Base-by-base conservation (phyloP, 2,329 filamentous ascomycete species). In the Colletotrichum spinosum region DNA sequence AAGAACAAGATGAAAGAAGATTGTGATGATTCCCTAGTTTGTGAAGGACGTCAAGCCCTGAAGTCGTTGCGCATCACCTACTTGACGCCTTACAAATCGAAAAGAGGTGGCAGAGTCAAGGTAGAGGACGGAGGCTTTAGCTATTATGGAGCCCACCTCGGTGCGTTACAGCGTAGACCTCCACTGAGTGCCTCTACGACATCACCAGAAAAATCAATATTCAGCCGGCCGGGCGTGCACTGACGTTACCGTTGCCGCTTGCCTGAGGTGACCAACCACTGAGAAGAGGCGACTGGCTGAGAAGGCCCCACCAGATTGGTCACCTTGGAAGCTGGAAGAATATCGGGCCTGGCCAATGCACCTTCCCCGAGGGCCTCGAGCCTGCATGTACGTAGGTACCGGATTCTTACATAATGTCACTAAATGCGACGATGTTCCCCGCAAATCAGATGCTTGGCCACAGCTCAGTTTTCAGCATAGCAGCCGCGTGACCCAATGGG, bases 51-150 rank as follows among this genome's bases (percentile, higher is more conserved):
- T 25, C 25, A 39, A 54, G 61, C 55, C 57, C 62, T 65, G 39
- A 52, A 55, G 11, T 13, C 45, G 35, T 17, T 61, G 57, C 62
- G 51, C 62, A 65, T 65, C 57, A 51, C 62, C 62, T 65, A 25
- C 62, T 57, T 55, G 50, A 61, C 53, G 63, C 59, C 63, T 66
- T 66, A 63, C 58, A 66, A 63, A 66, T 66, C 56, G 52, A 66
- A 45, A 53, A 25, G 25, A 25, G 25, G 48, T 60, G 48, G 49
- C 48, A 62, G 48, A 62, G 62, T 38, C 54, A 58, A 50, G 37
- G 38, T 61, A 60, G 34, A 33, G 4, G 25, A 25, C 25, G 25
- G 25, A 25, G 49, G 60, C 55, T 65, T 39, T 41, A 55, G 46
- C 46, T 66, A 66, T 49, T 62, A 53, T 62, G 62, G 58, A 62